Base-by-base conservation (phyloP, 2,329 filamentous ascomycete species). In the Graphilbum ipis-grandicollis region DNA sequence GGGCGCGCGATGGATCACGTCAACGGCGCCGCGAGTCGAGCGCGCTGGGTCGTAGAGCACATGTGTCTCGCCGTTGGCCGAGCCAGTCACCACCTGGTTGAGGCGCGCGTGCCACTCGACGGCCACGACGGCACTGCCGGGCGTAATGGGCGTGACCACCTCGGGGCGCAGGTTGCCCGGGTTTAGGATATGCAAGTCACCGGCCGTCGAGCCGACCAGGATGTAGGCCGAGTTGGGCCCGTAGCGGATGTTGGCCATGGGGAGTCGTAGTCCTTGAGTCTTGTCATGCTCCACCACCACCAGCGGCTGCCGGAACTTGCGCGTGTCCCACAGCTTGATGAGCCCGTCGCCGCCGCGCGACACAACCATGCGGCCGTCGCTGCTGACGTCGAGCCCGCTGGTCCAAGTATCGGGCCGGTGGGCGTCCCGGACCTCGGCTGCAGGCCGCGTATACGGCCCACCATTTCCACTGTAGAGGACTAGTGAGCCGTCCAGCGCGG, bases 271-370 rank as follows among this genome's bases (percentile, higher is more conserved):
- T 25, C 12, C 23, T 12, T 25, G 23, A 25, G 12, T 8, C 12
- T 7, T 12, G 1, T 71, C 57, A 55, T 93, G 85, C 6, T 76
- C 62, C 14, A 83, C 73, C 2, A 76, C 81, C 34, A 84, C 82
- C 13, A 98, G 68, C 4, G 90, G 84, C 39, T 79, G 67, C 53
- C 90, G 96, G 65, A 98, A 93, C 51, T 94, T 96, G 40, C 90
- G 75, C 3, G 79, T 92, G 53, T 98, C 90, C 90, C 90, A 98
- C 2, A 94, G 66, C 59, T 96, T 96, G 56, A 98, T 88, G 2
- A 80, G 69, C 51, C 92, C 75, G 56, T 98, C 90, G 35, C 86
- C 88, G 38, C 90, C 90, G 46, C 85, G 69, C 1, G 85, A 93
- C 8, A 94, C 79, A 3, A 96, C 74, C 60, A 94, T 78, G 40